phyloP scores from a whole-genome alignment of 768 basidiomycete species.

The Boletus insuetus region DNA sequence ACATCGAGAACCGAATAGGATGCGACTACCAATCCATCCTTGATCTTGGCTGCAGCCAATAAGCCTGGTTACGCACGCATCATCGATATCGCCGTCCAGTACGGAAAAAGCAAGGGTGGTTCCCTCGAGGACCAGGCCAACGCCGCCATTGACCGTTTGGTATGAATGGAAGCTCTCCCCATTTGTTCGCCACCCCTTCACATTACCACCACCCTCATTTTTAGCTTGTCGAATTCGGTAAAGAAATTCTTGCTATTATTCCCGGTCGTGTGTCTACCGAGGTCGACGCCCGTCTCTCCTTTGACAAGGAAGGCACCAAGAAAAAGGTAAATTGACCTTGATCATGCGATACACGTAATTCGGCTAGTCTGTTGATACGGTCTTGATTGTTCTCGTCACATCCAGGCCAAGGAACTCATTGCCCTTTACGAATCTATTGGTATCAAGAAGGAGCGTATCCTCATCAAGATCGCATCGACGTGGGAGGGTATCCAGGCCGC shows the following conservation, averaged over 20 bases:
- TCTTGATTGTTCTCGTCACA: slow-evolving; percentile 8
- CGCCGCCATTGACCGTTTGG: slow-evolving; percentile 85
- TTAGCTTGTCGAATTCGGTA: slow-evolving; percentile 96
- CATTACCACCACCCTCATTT: slow-evolving; percentile 18
- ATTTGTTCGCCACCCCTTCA: slow-evolving; percentile 7
- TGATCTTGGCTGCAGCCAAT: slow-evolving; percentile 91
- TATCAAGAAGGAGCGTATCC: slow-evolving; percentile 87
- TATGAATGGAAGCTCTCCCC: slow-evolving; percentile 38
- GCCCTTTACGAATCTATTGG: slow-evolving; percentile 93
- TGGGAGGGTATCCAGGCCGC: slow-evolving; percentile 99
- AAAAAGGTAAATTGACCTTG: slow-evolving; percentile 55
- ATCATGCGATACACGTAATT: slow-evolving; percentile 23
- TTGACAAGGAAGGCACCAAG: slow-evolving; percentile 91
- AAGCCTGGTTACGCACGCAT: slow-evolving; percentile 82
- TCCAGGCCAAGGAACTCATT: slow-evolving; percentile 80
- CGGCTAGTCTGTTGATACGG: slow-evolving; percentile 9
- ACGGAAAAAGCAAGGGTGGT: slow-evolving; percentile 80
- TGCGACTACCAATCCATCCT: slow-evolving; percentile 96
- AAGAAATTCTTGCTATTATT: slow-evolving; percentile 91
- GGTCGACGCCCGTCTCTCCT: slow-evolving; percentile 96
- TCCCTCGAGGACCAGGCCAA: slow-evolving; percentile 72
- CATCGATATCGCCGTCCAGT: slow-evolving; percentile 70
- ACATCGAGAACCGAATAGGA: slow-evolving; percentile 50
- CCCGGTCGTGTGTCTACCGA: slow-evolving; percentile 99
- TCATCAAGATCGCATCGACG: slow-evolving; percentile 99